Base-by-base conservation (phyloP, 805 yeast genomes). In the Candida palmyrensis region DNA sequence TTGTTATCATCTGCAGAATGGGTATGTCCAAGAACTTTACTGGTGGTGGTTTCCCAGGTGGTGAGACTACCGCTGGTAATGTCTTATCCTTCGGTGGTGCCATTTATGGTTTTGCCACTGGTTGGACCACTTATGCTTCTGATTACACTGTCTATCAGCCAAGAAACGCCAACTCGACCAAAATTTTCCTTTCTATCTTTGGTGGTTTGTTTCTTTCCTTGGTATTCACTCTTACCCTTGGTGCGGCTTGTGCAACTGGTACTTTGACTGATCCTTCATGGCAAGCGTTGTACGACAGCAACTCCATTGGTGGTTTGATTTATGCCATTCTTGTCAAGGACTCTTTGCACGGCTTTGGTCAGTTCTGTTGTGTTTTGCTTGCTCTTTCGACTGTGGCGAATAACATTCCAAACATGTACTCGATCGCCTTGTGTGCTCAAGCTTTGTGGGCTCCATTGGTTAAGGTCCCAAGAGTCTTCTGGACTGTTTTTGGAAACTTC, bases 341-440 rank as follows among this genome's bases (percentile, higher is more conserved):
- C 54, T 82, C 95, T 4, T 70, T 87, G 40, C 89, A 84, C 59
- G 89, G 87, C 7, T 86, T 89, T 47, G 96, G 96, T 42, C 80
- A 85, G 58, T 87, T 89, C 71, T 79, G 89, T 60, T 76, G 89
- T 61, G 96, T 89, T 20, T 19, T 89, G 13, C 66, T 89, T 43
- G 86, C 95, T 12, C 62, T 89, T 44, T 85, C 96, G 20, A 86
- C 95, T 20, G 82, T 89, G 37, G 80, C 96, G 44, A 87, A 86
- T 71, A 88, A 87, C 66, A 77, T 88, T 58, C 96, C 96, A 59
- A 88, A 87, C 68, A 79, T 87, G 82, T 89, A 89, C 69, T 85
- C 97, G 17, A 75, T 87, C 49, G 89, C 87, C 25, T 70, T 89
- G 52, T 79, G 88, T 44, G 87, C 88, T 22, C 97, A 89, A 65